Percentiles rank a stretch among this genome's conserved stretches.
Evolutionary conservation across 345 rosid species (phyloP).

Genomic region (Murraya paniculata): DNA sequence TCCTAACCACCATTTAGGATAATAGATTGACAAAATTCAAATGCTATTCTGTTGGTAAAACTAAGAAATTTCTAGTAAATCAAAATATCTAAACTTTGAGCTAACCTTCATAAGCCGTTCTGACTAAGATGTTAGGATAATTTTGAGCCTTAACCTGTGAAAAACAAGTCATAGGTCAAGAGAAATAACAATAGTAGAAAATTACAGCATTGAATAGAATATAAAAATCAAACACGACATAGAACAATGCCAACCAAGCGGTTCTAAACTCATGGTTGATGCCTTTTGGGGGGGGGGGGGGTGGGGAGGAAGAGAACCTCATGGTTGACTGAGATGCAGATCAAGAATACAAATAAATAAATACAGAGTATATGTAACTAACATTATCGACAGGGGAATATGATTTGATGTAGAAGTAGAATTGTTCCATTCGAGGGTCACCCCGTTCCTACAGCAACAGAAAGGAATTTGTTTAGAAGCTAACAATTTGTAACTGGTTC

Average conservation of each 20-base stretch:
- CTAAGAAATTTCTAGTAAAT: neutral
- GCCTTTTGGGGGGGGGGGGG: too few relatives aligned
- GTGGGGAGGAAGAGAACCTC: too few relatives aligned
- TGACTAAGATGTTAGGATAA: conserved; percentile 76
- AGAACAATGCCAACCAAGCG: neutral
- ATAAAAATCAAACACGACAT: neutral
- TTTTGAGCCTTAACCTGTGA: conserved; percentile 67
- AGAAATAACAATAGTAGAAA: neutral
- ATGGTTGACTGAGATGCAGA: neutral
- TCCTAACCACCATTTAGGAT: too few relatives aligned
- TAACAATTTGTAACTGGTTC: neutral
- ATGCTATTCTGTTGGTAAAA: neutral
- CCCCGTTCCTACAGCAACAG: conserved; percentile 81
- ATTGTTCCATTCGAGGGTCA: conserved; percentile 84
- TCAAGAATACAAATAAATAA: neutral
- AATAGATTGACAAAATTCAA: neutral
- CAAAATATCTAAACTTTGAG: neutral
- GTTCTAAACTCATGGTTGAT: neutral
- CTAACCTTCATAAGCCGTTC: conserved; percentile 85
- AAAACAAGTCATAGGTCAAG: conserved; percentile 8
- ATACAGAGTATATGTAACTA: conserved; percentile 16
- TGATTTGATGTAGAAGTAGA: conserved; percentile 81
- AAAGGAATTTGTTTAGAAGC: neutral
- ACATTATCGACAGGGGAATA: conserved; percentile 94
- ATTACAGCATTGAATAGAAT: neutral